Evolutionary conservation across 352 stramenopile genomes (phyloP), one percentile per base, ranked within the genome.

Genomic region (Phytopythium ostracodes): DNA sequence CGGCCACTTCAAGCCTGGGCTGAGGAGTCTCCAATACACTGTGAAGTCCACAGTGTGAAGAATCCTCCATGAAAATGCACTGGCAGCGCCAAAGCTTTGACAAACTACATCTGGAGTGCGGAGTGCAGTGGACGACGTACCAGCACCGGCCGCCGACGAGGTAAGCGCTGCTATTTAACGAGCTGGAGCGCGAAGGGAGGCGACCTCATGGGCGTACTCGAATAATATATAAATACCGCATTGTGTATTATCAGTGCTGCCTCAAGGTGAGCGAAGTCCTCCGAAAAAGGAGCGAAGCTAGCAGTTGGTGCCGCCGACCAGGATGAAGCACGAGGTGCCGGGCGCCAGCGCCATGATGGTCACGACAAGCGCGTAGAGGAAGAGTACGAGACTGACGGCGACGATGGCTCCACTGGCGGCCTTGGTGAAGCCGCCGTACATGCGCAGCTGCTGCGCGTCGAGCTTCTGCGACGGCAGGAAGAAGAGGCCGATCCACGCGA

Each of bases 401-500:
- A 76, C 50, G 46, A 78, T 74, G 15, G 24, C 67, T 2, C 59
- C 60, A 57, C 73, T 71, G 15, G 70, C 73, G 46, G 42, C 56
- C 56, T 78, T 75, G 25, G 77, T 89, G 58, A 86, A 91, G 25
- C 82, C 80, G 18, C 80, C 80, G 57, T 87, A 89, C 68, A 82
- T 84, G 31, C 76, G 82, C 33, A 88, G 56, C 54, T 88, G 80
- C 68, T 91, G 79, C 17, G 79, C 76, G 44, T 89, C 82, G 1
- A 88, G 72, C 64, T 91, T 91, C 62, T 91, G 82, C 11, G 72
- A 73, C 8, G 81, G 81, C n/a, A 88, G 66, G 65, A 83, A 77
- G 54, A 77, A 81, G n/a, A 90, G 70, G 11, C 76, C 81, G 10
- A 84, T 67, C 63, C 71, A 80, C 4, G 77, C 72, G 49, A 90